phyloP scores from a whole-genome alignment of 768 basidiomycete species.

The Leucocoprinus birnbaumii region DNA sequence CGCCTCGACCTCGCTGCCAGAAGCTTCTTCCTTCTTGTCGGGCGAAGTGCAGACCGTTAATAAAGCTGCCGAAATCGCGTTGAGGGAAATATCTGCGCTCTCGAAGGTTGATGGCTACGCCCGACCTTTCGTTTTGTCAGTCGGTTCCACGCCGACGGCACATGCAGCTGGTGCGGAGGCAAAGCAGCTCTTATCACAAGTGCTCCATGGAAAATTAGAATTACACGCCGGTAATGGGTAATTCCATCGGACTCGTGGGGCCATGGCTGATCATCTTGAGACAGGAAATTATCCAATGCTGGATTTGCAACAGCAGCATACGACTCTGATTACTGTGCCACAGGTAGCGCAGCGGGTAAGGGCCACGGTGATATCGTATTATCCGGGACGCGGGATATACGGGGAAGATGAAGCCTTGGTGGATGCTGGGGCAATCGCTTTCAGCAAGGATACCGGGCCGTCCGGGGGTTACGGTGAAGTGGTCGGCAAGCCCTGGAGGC shows the following conservation, averaged over 20 bases:
- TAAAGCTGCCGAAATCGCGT: constrained; percentile 53
- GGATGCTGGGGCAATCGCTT: constrained; percentile 82
- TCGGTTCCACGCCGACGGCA: constrained; percentile 88
- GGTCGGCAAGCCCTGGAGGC: constrained; percentile 58
- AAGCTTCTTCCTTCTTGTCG: constrained; percentile 65
- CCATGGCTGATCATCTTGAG: background rate
- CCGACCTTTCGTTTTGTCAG: constrained; percentile 65
- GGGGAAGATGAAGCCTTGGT: constrained; percentile 73
- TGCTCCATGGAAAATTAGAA: constrained; percentile 64
- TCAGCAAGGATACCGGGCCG: constrained; percentile 84
- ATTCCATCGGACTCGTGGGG: constrained; percentile 7
- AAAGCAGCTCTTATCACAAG: constrained; percentile 37
- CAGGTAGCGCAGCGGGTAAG: constrained; percentile 67
- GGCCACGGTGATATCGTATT: constrained; percentile 76
- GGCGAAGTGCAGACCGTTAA: constrained; percentile 73
- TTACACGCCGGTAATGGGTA: constrained; percentile 72
- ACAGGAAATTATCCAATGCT: constrained; percentile 79
- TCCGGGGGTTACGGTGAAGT: constrained; percentile 72
- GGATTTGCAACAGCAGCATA: constrained; percentile 83
- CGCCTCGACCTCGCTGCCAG: constrained; percentile 62
- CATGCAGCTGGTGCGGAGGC: constrained; percentile 65
- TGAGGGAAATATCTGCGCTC: constrained; percentile 40
- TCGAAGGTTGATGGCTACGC: constrained; percentile 28
- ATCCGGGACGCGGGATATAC: constrained; percentile 60
- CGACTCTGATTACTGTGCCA: constrained; percentile 53